Evolutionary conservation across 2,329 filamentous ascomycete species (phyloP), one percentile per base, ranked within the genome.

Genomic region (Aspergillus brunneoviolaceus): DNA sequence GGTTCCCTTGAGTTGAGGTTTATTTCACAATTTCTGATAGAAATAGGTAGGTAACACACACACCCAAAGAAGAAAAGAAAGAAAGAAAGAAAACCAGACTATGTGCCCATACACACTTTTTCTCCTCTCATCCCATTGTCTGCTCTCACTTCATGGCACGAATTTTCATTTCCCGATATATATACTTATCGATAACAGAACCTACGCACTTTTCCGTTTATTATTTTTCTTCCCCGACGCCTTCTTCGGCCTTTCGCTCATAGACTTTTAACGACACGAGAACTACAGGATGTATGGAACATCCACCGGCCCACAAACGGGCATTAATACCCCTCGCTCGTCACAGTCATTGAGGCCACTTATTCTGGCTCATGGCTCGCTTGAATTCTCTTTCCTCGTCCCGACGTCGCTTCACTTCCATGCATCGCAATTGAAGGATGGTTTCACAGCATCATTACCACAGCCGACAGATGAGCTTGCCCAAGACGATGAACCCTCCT

Each of bases 401-500:
- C 94, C 95, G 60, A 98, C 95, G 69, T 91, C 88, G 72, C 87
- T 97, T 65, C 95, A 99, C 80, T 99, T 96, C 83, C 93, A 95
- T 78, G 95, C 95, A 70, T 90, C 92, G 62, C 91, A 96, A 81
- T 84, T 98, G 74, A 96, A 94, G 83, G 93, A 97, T 70, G 86
- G 88, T 67, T 99, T 99, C 80, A 85, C 87, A 66, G 85, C 90
- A 51, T 92, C 88, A 65, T 85, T 99, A 68, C 96, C 96, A 57
- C 84, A 88, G 71, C 91, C 95, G 60, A 99, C 96, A 75, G 95
- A 99, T 76, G 95, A 99, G 82, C 87, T 98, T 65, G 96, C 95
- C 63, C 92, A 94, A 75, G 96, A 99, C 82, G 95, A 99, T 70
- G 96, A 99, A 82, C 95, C 95, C n/a, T 98, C 95, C 42, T 99